Evolutionary conservation across 176 grass and related monocot genomes (phyloP), one percentile per base, ranked within the genome.

Genomic region (Oryza australiensis): DNA sequence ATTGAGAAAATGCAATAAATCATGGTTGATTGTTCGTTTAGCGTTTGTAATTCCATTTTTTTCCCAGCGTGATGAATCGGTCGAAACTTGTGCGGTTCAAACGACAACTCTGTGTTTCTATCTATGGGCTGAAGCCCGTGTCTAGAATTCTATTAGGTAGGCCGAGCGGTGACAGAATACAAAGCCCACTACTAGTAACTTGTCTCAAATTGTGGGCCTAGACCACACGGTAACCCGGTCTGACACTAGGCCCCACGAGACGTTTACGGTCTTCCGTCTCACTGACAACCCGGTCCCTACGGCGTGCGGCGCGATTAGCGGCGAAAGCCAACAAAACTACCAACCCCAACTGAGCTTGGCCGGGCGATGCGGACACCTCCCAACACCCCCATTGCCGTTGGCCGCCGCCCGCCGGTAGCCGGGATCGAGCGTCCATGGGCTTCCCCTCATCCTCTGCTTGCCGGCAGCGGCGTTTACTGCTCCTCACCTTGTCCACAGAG

Each of bases 341-440:
- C 51, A 55, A 55, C 18, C 20, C 20, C 10, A 46, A 16, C 26
- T 22, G 14, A 69, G 20, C 22, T n/a, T 59, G 28, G 49, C 11
- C 10, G 14, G 41, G 10, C 10, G 38, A 34, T 3, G 64, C 22
- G 14, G 16, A 18, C 15, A 29, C 23, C 55, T 9, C 20, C n/a
- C 16, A 20, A 5, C 48, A 40, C 9, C 49, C 13, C 49, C 15
- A 15, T 48, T 81, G 77, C 46, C 62, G 53, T 76, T 76, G 49
- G 37, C 72, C 63, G 35, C 62, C 85, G 49, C 28, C 72, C 63
- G 35, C 62, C 85, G 70, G 26, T 73, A 59, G 72, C 73, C 65
- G 53, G 79, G 55, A 59, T 26, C 62, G 4, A 55, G 22, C 51
- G 22, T 55, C 51, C 20, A 15, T 62, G 1, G 37, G 20, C 62